Percentiles rank a stretch among this genome's conserved stretches.
Evolutionary conservation across 768 basidiomycete species (phyloP).

Genomic region (Xerocomus brunneocitrinus): DNA sequence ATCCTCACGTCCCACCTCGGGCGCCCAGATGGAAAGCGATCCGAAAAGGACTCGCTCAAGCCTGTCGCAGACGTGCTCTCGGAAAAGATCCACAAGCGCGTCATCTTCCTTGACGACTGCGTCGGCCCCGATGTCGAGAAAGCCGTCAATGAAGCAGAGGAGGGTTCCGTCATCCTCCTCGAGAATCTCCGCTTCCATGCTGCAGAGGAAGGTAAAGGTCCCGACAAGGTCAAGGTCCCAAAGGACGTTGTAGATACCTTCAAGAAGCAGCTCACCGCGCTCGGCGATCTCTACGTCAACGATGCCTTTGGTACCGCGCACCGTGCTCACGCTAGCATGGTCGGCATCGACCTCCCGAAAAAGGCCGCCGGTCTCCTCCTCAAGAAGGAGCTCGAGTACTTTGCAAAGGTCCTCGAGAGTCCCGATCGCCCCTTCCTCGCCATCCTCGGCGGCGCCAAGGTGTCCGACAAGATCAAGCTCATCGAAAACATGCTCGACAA

Average conservation of each 20-base stretch:
- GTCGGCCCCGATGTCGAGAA: slow-evolving; percentile 84
- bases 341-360: slow-evolving; percentile 88
- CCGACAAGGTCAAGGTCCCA: slow-evolving; percentile 95
- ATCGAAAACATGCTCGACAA: slow-evolving; percentile 99
- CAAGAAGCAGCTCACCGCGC: slow-evolving; percentile 79
- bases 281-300: slow-evolving; percentile 97
- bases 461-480: slow-evolving; percentile 97
- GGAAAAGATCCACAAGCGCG: slow-evolving; percentile 43
- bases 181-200: slow-evolving; percentile 99
- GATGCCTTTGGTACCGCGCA: slow-evolving; percentile 99
- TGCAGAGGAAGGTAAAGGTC: slow-evolving; percentile 96
- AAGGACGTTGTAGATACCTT: slow-evolving; percentile 75
- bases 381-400: slow-evolving; percentile 98
- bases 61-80: slow-evolving; percentile 73
- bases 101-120: slow-evolving; percentile 80
- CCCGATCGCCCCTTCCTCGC: slow-evolving; percentile 96
- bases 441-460: slow-evolving; percentile 97
- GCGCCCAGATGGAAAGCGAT: slow-evolving; percentile 89
- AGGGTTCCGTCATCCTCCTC: slow-evolving; percentile 79
- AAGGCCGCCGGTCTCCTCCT: slow-evolving; percentile 94
- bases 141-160: slow-evolving; percentile 53
- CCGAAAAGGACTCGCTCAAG: slow-evolving; percentile 84
- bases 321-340: slow-evolving; percentile 98
- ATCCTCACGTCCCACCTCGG: slow-evolving; percentile 98
- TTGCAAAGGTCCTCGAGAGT: slow-evolving; percentile 93